These are phyloP conservation scores for Mycena rebaudengoi DNA, from an alignment of 768 basidiomycete species.

Conservation along the genomic window DNA sequence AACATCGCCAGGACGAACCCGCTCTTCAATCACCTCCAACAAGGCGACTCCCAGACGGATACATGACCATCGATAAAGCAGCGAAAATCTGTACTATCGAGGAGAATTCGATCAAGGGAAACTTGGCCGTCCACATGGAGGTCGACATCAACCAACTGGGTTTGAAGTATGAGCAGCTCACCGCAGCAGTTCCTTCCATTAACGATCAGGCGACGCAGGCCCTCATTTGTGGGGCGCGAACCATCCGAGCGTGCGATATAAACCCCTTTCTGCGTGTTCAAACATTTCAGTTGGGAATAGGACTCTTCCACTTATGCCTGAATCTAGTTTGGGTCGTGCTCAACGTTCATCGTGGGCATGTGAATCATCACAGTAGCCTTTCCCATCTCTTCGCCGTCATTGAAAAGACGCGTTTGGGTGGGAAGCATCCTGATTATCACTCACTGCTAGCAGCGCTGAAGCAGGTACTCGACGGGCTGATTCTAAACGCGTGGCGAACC, in stretches of 20 bases:
- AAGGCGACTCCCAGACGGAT: neutral
- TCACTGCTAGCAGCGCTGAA: constrained; percentile 32
- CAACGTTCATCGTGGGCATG: constrained; percentile 21
- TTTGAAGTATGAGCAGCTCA: neutral
- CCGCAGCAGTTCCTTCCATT: neutral
- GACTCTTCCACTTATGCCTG: constrained; percentile 30
- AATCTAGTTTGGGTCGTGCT: constrained; percentile 30
- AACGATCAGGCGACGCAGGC: neutral
- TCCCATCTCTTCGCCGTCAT: neutral
- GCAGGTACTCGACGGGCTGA: constrained; percentile 40
- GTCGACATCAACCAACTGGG: neutral
- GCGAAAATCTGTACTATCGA: neutral
- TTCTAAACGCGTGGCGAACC: constrained; percentile 40
- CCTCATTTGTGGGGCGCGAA: neutral
- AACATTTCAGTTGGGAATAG: constrained; percentile 20
- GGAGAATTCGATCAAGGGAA: neutral
- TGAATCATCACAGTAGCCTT: constrained; percentile 16
- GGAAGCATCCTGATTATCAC: neutral
- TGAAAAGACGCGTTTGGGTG: neutral
- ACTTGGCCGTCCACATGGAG: neutral
- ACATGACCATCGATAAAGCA: neutral
- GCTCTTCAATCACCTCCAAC: neutral
- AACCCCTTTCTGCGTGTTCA: neutral
- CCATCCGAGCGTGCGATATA: neutral
- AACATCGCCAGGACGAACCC: neutral